Conservation (phyloP, 1,284 basidiomycete genomes). For the Puccinia hordei region DNA sequence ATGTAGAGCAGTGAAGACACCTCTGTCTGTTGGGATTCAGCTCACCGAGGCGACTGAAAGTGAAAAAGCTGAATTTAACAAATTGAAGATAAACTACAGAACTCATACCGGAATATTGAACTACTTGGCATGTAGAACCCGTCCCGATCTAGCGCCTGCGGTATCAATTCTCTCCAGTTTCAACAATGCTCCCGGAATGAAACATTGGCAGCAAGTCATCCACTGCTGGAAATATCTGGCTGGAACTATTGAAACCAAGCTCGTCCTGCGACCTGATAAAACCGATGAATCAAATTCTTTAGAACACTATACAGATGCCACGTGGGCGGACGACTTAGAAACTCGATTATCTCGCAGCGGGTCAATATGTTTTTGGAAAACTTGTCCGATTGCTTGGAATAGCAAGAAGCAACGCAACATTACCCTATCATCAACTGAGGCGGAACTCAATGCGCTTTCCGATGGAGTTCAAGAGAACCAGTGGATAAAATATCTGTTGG, state of each 20-base stretch:
- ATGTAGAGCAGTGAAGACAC: neutral
- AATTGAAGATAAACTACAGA: conserved; percentile 13
- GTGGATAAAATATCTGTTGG: neutral
- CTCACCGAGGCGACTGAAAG: neutral
- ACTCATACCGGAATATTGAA: neutral
- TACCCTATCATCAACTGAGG: neutral
- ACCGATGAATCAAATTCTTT: neutral
- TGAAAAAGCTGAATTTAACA: too few species aligned
- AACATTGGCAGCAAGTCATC: neutral
- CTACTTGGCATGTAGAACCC: neutral
- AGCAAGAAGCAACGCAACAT: conserved; percentile 6
- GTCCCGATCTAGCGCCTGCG: neutral
- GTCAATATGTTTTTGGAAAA: conserved; percentile 1
- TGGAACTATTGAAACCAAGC: neutral
- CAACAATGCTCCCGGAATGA: neutral
- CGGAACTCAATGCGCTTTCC: neutral
- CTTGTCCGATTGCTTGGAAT: neutral
- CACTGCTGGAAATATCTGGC: conserved; percentile 1
- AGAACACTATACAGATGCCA: neutral
- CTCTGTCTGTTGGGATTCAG: neutral
- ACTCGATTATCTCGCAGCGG: neutral
- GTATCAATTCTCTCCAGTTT: neutral
- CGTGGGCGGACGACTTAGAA: neutral
- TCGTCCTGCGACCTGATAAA: neutral
- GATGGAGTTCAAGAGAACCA: neutral